A percentile compares a stretch with the other conserved stretches of the same genome.
Evolutionary conservation across 495 filamentous ascomycete genomes (phyloP).

Genomic region (Penicillium psychrofluorescens): DNA sequence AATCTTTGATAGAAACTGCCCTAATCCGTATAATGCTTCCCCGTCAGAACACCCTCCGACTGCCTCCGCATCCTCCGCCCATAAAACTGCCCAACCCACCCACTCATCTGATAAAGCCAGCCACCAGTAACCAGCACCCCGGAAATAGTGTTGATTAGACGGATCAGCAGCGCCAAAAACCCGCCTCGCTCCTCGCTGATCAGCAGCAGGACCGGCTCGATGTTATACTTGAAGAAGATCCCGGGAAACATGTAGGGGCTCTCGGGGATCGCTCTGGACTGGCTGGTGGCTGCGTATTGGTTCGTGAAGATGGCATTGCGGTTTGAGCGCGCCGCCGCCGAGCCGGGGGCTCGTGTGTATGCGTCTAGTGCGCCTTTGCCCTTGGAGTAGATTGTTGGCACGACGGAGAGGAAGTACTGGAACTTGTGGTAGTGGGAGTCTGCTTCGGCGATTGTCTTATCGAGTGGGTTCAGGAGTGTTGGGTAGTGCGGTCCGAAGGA

Average conservation of each 20-base stretch:
- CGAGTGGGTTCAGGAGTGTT: constrained; percentile 86
- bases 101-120: constrained; percentile 53
- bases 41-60: constrained; percentile 53
- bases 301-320: constrained; percentile 75
- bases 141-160: constrained; percentile 61
- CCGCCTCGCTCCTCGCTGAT: constrained; percentile 75
- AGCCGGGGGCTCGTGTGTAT: constrained; percentile 21
- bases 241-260: constrained; percentile 62
- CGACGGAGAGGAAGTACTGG: constrained; percentile 97
- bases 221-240: constrained; percentile 98
- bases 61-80: constrained; percentile 33
- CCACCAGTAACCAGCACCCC: constrained; percentile 58
- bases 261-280: constrained; percentile 61
- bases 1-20: neutral
- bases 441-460: constrained; percentile 77
- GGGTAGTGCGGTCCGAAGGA: constrained; percentile 96
- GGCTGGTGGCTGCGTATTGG: constrained; percentile 94
- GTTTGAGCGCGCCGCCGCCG: constrained; percentile 14
- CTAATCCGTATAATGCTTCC: constrained; percentile 37
- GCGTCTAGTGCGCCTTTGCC: constrained; percentile 43
- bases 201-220: constrained; percentile 86
- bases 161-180: constrained; percentile 65
- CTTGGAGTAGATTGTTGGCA: constrained; percentile 85
- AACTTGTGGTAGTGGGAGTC: constrained; percentile 80
- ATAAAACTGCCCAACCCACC: constrained; percentile 44